phyloP scores from a whole-genome alignment of 208 protist species.

The Trypanosoma mega region DNA sequence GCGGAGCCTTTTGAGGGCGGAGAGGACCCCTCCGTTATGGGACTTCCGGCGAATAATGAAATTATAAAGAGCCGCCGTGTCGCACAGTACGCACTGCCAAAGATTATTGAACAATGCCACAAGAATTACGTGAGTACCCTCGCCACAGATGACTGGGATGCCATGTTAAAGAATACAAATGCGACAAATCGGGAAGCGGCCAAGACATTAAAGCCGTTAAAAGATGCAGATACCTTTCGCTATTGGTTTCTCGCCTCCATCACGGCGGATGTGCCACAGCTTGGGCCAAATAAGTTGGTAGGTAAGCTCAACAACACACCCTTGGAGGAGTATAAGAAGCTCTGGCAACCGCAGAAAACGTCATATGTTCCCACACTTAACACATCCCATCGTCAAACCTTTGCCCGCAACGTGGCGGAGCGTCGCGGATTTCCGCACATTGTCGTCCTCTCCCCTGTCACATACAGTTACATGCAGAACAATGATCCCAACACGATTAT shows the following conservation, averaged over 20 bases:
- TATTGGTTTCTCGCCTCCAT: constrained; percentile 85
- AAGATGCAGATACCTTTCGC: constrained; percentile 72
- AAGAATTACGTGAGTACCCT: constrained; percentile 76
- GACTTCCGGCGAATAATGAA: constrained; percentile 45
- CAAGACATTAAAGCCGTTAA: constrained; percentile 54
- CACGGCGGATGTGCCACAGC: constrained; percentile 73
- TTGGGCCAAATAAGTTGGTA: constrained; percentile 86
- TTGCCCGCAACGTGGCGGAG: constrained; percentile 61
- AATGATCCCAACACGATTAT: constrained; percentile 73
- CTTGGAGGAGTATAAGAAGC: constrained; percentile 77
- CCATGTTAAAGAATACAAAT: constrained; percentile 46
- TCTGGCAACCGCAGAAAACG: constrained; percentile 71
- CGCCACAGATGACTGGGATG: constrained; percentile 59
- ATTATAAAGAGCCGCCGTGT: constrained; percentile 51
- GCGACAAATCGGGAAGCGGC: constrained; percentile 40
- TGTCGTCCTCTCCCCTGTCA: constrained; percentile 63
- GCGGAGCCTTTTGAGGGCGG: constrained; percentile 72
- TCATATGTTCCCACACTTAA: constrained; percentile 74
- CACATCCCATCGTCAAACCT: constrained; percentile 51
- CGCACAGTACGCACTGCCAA: constrained; percentile 81
- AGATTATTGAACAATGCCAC: constrained; percentile 71
- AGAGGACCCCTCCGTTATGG: constrained; percentile 38
- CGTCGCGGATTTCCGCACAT: constrained; percentile 64
- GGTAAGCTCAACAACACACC: constrained; percentile 55
- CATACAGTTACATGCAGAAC: constrained; percentile 83